Evolutionary conservation across 306 rosid genomes (phyloP), one percentile per base, ranked within the genome.

Genomic region (Citrullus amarus): DNA sequence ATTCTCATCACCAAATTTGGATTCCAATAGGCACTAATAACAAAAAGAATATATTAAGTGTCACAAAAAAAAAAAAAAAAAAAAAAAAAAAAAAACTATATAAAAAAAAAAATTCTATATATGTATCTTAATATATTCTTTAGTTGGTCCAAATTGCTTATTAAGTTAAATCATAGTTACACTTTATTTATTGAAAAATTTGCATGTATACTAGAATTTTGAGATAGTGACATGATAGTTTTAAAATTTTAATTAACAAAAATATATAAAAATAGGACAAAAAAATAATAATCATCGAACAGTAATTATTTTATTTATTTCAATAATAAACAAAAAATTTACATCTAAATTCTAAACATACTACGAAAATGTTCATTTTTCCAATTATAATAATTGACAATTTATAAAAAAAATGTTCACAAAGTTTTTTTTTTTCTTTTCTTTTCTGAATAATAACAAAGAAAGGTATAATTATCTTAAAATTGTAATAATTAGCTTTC

Each of bases 1-100:
- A 72, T 72, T 72, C 77, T 32, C 60, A 28, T 50, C 59, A 71
- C 77, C 58, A 71, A 71, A 71, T 28, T 71, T 71, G 18, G n/a
- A 71, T 48, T 71, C 77, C 56, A 71, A 71, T 25, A 12, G 73
- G 13, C 76, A 20, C 57, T 41, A 22, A 70, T 43, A 20, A 70
- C 11, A 70, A 67, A 67, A 38, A 41, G 16, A 7, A 63, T 38
- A 65, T 36, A 38, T 17, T 36, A 32, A 5, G 34, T 62, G 12
- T 2, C 28, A 17, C 32, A 17, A 39, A 22, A 22, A 22, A 22
- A 17, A 39, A 67, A n/a, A 38, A 39, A 0, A 0, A 39, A 67
- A 39, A 22, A 22, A 22, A 22, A 17, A 39, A 67, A n/a, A 38
- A 39, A 0, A 0, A 39, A 67, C 16, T 17, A 65, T 36, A 65